These are phyloP conservation scores for Austroboletus rostrupii DNA, from an alignment of 1,284 basidiomycete genomes.

Conservation along the genomic window DNA sequence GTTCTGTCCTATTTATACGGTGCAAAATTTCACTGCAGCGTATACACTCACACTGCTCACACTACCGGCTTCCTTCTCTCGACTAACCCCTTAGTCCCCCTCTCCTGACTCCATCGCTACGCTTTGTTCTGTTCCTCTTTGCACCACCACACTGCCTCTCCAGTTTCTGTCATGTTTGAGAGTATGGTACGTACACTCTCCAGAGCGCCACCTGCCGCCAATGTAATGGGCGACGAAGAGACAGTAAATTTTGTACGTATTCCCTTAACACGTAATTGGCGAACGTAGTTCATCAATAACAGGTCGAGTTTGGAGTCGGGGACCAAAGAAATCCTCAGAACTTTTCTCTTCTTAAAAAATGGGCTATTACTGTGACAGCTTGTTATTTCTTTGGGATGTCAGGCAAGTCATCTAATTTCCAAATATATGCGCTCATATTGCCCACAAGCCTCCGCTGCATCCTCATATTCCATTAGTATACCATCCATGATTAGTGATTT, in stretches of 20 bases:
- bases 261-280: not conserved
- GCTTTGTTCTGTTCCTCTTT: too few relatives aligned
- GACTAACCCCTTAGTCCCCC: too few relatives aligned
- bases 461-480: constrained; percentile 39
- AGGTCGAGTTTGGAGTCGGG: constrained; percentile 27
- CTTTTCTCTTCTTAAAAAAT: constrained; percentile 22
- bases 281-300: constrained; percentile 3
- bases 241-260: constrained; percentile 9
- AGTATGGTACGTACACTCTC: constrained; percentile 2
- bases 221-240: constrained; percentile 1
- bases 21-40: too few relatives aligned
- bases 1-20: too few relatives aligned
- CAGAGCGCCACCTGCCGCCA: constrained; percentile 1
- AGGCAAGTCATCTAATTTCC: constrained; percentile 2
- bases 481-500: constrained; percentile 41
- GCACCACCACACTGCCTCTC: too few relatives aligned
- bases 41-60: too few relatives aligned
- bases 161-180: constrained; percentile 10
- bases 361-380: constrained; percentile 22
- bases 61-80: too few relatives aligned
- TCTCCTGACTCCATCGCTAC: too few relatives aligned
- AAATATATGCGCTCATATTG: constrained; percentile 1
- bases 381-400: constrained; percentile 19
- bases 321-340: constrained; percentile 25
- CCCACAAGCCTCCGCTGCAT: constrained; percentile 28